Percentiles rank a stretch among this genome's conserved stretches.
phyloP scores from a whole-genome alignment of 768 basidiomycete genomes.

The Udeniomyces megalosporus region DNA sequence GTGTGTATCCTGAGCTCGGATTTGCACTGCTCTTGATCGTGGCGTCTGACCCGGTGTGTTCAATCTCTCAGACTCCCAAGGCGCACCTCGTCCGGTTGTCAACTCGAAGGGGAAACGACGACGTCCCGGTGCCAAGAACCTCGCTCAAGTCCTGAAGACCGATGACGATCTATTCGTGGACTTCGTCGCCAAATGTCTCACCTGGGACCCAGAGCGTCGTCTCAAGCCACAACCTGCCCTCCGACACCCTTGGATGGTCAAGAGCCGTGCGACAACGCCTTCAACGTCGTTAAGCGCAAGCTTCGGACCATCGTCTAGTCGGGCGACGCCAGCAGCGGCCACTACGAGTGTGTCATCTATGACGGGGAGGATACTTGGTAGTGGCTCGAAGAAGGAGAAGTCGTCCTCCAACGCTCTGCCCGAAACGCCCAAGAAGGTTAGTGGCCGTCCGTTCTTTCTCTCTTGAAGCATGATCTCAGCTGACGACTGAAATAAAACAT shows the following conservation, averaged over 20 bases:
- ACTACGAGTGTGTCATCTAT: neutral
- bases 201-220: constrained; percentile 93
- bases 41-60: neutral
- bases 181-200: constrained; percentile 90
- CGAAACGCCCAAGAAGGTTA: constrained; percentile 15
- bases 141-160: constrained; percentile 73
- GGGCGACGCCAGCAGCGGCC: neutral
- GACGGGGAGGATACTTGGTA: neutral
- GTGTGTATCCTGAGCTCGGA: constrained; percentile 36
- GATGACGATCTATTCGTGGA: constrained; percentile 93
- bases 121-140: constrained; percentile 75
- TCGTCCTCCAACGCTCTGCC: neutral
- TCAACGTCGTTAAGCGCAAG: neutral
- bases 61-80: constrained; percentile 57
- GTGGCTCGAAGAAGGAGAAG: neutral
- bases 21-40: neutral
- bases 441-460: neutral
- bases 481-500: too few species aligned
- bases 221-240: constrained; percentile 85
- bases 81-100: constrained; percentile 79
- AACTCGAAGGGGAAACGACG: constrained; percentile 92
- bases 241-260: constrained; percentile 71
- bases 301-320: neutral
- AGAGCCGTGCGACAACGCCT: neutral
- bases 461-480: neutral